Evolutionary conservation across 257 asterid genomes (phyloP).

Genomic region (Penstemon barbatus): DNA sequence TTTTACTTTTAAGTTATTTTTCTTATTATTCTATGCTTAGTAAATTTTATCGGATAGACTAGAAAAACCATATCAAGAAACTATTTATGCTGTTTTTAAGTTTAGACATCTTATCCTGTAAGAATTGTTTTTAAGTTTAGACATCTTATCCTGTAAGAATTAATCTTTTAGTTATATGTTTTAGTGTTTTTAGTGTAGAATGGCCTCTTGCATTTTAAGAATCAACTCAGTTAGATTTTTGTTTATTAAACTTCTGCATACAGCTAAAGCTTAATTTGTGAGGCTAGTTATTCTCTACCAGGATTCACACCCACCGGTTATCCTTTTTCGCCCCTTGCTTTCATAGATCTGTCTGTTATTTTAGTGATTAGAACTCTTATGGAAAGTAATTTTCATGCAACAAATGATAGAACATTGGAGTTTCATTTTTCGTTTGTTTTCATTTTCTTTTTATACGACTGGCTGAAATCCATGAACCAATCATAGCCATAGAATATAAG

Average conservation of each 20-base stretch:
- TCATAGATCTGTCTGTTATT: too few relatives aligned
- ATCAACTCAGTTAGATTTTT: neutral
- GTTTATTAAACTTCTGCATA: neutral
- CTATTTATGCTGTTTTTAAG: neutral
- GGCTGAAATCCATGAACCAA: too few relatives aligned
- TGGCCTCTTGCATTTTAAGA: neutral
- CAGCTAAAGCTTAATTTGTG: neutral
- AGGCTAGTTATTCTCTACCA: neutral
- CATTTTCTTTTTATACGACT: too few relatives aligned
- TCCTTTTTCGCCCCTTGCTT: too few relatives aligned
- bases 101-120: neutral
- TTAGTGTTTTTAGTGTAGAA: neutral
- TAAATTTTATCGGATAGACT: neutral
- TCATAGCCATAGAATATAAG: too few relatives aligned
- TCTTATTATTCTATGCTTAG: constrained; percentile 25
- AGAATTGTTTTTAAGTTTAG: neutral
- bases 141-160: neutral
- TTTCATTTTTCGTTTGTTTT: too few relatives aligned
- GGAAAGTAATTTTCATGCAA: too few relatives aligned
- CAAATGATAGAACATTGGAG: too few relatives aligned
- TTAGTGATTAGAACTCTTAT: too few relatives aligned
- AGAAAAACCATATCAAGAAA: neutral
- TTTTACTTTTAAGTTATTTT: constrained; percentile 36
- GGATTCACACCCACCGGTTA: neutral
- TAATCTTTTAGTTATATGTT: neutral